Evolutionary conservation across 345 rosid genomes (phyloP), one percentile per base, ranked within the genome.

Genomic region (Populus tremula): DNA sequence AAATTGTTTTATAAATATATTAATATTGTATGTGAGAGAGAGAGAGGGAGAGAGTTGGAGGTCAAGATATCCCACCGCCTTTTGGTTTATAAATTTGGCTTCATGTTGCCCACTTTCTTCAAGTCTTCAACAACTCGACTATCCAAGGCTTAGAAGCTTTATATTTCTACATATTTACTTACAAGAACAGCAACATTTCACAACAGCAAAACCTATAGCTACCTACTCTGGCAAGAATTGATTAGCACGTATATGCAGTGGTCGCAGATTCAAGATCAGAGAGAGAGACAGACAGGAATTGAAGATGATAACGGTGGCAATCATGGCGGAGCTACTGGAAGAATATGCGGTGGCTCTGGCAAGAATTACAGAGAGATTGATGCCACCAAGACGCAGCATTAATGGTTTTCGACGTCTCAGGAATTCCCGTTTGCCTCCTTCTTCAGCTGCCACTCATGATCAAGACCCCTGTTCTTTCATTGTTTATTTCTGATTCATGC

Each of bases 321-420:
- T 75, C 49, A 77, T 86, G 86, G 87, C 90, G 68, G 88, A 85
- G 82, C 82, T 90, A 27, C 25, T 92, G 77, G 86, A 77, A 71
- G 93, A 82, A 43, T 92, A 86, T 87, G 81, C 87, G 77, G 54
- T 14, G 72, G 91, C 87, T 35, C 77, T 92, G 70, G 85, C 91
- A 0, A 86, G 82, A 79, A 70, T 86, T 72, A 77, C 89, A 23
- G 80, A 82, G 74, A 82, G 75, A 29, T 72, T 87, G 72, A 25
- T 87, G 43, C 86, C 81, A 16, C 82, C 65, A 21, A 64, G 78
- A 31, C 62, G 47, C 6, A n/a, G 33, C 33, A 31, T 31, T 31
- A 31, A 31, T 31, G 18, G 31, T 12, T 41, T 81, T 25, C 41
- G 67, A 13, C 70, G 77, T 12, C 70, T 81, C 9, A 5, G 12